A percentile compares a stretch with the other conserved stretches of the same genome.
These are phyloP conservation scores for Beauveria rudraprayagi DNA, from an alignment of 2,329 filamentous ascomycete species.

Conservation along the genomic window DNA sequence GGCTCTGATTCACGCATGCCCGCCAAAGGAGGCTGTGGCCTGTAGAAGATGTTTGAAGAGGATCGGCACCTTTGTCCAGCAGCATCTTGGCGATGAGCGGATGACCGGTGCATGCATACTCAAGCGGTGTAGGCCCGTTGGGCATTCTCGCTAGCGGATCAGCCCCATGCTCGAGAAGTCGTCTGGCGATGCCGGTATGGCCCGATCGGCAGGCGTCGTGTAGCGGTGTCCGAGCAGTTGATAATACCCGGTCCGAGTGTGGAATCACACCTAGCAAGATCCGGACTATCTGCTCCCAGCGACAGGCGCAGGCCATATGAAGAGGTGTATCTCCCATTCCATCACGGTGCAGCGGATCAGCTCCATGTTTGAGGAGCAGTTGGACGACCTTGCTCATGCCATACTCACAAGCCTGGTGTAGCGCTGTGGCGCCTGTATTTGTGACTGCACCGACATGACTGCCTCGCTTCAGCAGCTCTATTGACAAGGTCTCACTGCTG, in stretches of 20 bases:
- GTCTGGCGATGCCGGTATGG: neutral
- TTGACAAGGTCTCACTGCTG: neutral
- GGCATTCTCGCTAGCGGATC: neutral
- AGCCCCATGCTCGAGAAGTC: neutral
- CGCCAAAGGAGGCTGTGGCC: neutral
- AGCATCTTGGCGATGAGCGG: neutral
- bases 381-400: neutral
- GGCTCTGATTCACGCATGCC: neutral
- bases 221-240: neutral
- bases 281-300: neutral
- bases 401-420: neutral
- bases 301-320: neutral
- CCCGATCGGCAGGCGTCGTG: neutral
- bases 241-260: neutral
- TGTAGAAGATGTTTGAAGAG: neutral
- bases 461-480: neutral
- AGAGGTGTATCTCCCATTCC: neutral
- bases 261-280: neutral
- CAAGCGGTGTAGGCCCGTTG: slow-evolving; percentile 3
- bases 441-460: neutral
- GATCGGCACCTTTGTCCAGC: slow-evolving; percentile 1
- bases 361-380: neutral
- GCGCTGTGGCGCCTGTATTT: neutral
- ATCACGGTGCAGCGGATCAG: neutral
- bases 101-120: neutral